Evolutionary conservation across 176 grass and related monocot genomes (phyloP), one percentile per base, ranked within the genome.

Genomic region (Aegilops longissima): DNA sequence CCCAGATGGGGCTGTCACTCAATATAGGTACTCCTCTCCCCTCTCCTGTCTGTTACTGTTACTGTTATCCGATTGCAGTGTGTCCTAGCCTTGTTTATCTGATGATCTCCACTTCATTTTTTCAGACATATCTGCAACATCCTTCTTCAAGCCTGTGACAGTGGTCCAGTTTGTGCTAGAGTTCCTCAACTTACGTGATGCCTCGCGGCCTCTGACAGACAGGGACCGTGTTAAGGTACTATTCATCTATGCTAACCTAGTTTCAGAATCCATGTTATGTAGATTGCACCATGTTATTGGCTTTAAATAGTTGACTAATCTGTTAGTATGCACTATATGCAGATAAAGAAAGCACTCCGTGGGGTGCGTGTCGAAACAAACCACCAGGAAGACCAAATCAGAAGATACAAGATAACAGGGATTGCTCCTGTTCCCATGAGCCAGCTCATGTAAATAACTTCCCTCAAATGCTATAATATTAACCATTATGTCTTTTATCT

Each of bases 91-190:
- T 59, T 58, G 7, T 73, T 58, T 73, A 35, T 82, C 39, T 86
- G 3, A 73, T 51, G 11, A 82, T 65, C 59, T 59, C 54, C 42
- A 31, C 54, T 38, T 31, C 52, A 31, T 79, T 83, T 29, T 93
- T 93, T 17, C 87, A 98, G 93, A 98, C 86, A 95, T 95, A 23
- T 92, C 91, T 44, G 92, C 93, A 62, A 98, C 96, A 61, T 90
- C 96, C 40, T 98, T 98, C 51, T 95, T 94, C 66, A 93, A 94
- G 86, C 79, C 96, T 30, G 62, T 89, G 21, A 81, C 82, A 20
- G 86, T 98, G 36, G 83, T 92, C 63, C 30, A 88, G 38, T 95
- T 98, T 80, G 86, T 92, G 36, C 59, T 52, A 14, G 79, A 92
- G 24, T 90, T 39, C 80, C 80, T 98, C 36, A 91, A 77, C 58